Conservation (phyloP, 441 rosid genomes). For the Daphne laureola region DNA sequence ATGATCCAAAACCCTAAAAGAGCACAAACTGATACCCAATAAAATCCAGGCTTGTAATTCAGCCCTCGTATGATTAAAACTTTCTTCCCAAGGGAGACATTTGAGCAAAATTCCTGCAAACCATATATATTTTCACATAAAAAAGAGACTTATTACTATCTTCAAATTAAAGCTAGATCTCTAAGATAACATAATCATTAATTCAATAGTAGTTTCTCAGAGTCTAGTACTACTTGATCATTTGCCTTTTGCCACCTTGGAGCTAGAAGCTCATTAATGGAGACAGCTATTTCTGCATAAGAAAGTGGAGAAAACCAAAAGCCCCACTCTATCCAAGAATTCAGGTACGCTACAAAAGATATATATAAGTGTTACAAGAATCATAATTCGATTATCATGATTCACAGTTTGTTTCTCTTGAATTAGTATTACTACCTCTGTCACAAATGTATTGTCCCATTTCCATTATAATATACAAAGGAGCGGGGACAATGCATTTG, state of each 20-base stretch:
- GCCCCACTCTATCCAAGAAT: conserved; percentile 36
- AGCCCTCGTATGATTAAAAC: conserved; percentile 24
- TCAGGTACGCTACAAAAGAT: conserved; percentile 31
- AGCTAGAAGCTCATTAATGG: conserved; percentile 39
- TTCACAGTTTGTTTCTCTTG: not conserved
- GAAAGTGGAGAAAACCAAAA: conserved; percentile 41
- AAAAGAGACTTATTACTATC: not conserved
- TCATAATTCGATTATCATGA: not conserved
- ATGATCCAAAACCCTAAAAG: conserved; percentile 32
- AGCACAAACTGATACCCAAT: conserved; percentile 33
- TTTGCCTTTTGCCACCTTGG: conserved; percentile 39
- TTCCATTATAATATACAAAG: too few relatives aligned
- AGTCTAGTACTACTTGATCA: not conserved
- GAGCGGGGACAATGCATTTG: too few relatives aligned
- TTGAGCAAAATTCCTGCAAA: conserved; percentile 21
- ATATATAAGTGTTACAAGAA: not conserved
- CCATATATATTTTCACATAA: not conserved
- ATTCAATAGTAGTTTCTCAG: too few relatives aligned
- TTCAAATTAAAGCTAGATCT: not conserved
- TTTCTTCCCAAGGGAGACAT: conserved; percentile 23
- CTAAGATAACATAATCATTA: too few relatives aligned
- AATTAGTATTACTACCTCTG: not conserved
- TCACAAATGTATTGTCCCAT: too few relatives aligned
- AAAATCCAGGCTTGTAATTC: conserved; percentile 25
- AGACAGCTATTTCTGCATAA: conserved; percentile 32